A percentile compares a stretch with the other conserved stretches of the same genome.
These are phyloP conservation scores for Suhomyces maxii DNA, from an alignment of 1,139 yeast genomes.

Conservation along the genomic window DNA sequence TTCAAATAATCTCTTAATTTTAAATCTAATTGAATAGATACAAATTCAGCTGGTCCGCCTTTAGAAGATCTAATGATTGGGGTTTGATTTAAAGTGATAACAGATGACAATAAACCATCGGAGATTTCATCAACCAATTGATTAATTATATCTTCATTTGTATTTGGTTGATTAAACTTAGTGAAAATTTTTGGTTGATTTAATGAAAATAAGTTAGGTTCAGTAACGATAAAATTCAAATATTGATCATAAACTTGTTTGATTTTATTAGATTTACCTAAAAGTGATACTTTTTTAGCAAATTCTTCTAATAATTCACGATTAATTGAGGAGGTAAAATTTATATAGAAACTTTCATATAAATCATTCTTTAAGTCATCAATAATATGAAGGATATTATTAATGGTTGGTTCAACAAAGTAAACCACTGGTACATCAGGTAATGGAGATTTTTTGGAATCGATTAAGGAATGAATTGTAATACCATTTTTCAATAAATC, in stretches of 20 bases:
- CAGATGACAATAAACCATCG: slow-evolving; percentile 74
- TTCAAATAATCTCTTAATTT: slow-evolving; percentile 81
- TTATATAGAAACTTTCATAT: slow-evolving; percentile 78
- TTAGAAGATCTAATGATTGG: slow-evolving; percentile 91
- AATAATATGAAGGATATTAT: slow-evolving; percentile 66
- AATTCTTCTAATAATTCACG: slow-evolving; percentile 83
- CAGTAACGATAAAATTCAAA: slow-evolving; percentile 87
- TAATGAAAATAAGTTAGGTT: slow-evolving; percentile 83
- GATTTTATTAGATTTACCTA: slow-evolving; percentile 68
- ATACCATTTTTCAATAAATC: slow-evolving; percentile 87
- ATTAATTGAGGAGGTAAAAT: slow-evolving; percentile 78
- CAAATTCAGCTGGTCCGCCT: slow-evolving; percentile 94
- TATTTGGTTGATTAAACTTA: slow-evolving; percentile 64
- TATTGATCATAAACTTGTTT: slow-evolving; percentile 93
- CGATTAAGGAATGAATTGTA: slow-evolving; percentile 79
- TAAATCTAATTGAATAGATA: slow-evolving; percentile 82
- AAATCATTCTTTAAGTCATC: slow-evolving; percentile 71
- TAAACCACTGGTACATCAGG: slow-evolving; percentile 95
- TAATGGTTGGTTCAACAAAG: slow-evolving; percentile 83
- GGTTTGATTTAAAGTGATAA: slow-evolving; percentile 73
- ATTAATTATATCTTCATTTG: slow-evolving; percentile 76
- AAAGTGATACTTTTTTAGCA: slow-evolving; percentile 76
- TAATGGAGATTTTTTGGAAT: slow-evolving; percentile 68
- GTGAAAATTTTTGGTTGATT: slow-evolving; percentile 69
- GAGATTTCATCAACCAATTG: slow-evolving; percentile 67